A percentile compares a stretch with the other conserved stretches of the same genome.
phyloP scores from a whole-genome alignment of 768 basidiomycete genomes.

The Pholiota molesta region DNA sequence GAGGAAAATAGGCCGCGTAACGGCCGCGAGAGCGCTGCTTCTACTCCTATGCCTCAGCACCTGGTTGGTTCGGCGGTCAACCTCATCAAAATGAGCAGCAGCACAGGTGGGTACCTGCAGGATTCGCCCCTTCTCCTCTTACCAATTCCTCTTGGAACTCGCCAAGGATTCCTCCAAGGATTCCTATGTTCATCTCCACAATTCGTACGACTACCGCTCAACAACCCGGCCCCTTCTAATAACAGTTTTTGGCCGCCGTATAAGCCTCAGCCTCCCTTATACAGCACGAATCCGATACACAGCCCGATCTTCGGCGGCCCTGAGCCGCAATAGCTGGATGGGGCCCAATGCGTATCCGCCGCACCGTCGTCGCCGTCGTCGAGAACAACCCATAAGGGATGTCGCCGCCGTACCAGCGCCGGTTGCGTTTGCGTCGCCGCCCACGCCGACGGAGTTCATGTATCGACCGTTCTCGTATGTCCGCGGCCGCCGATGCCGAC shows the following conservation, averaged over 20 bases:
- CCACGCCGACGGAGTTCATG: background rate
- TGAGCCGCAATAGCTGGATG: too few relatives aligned
- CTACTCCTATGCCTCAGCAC: background rate
- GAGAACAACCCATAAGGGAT: background rate
- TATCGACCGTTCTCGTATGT: background rate
- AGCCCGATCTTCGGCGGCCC: too few relatives aligned
- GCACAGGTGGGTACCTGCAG: too few relatives aligned
- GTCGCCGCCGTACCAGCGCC: background rate
- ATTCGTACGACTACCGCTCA: too few relatives aligned
- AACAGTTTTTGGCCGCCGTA: too few relatives aligned
- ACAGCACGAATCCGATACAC: too few relatives aligned
- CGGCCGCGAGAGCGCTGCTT: background rate
- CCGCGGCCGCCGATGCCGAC: background rate
- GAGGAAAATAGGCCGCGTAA: background rate
- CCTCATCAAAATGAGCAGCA: too few relatives aligned
- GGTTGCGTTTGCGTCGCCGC: background rate
- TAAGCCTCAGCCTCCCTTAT: too few relatives aligned
- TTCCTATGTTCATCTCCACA: background rate
- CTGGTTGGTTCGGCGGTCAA: too few relatives aligned
- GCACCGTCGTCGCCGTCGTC: background rate
- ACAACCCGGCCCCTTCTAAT: too few relatives aligned
- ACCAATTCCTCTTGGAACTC: background rate
- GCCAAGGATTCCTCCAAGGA: background rate
- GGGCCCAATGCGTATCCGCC: background rate
- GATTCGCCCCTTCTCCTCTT: background rate